These are phyloP conservation scores for Blastobotrys illinoisensis DNA, from an alignment of 1,139 yeast species.

Conservation along the genomic window DNA sequence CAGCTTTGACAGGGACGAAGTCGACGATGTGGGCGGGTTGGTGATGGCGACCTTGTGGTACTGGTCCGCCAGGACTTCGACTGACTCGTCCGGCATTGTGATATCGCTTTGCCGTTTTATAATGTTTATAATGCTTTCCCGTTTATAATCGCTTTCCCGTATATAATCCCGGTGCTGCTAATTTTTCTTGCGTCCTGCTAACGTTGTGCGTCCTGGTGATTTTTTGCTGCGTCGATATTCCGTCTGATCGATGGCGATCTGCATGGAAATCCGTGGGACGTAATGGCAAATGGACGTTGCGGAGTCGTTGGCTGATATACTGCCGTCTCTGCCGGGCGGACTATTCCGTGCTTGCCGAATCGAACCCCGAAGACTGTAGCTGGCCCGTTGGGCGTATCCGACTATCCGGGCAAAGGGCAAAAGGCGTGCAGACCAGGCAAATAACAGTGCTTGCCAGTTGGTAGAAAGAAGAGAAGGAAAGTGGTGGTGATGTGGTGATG, in stretches of 20 bases:
- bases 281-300: too few species aligned
- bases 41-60: constrained; percentile 14
- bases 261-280: too few species aligned
- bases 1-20: constrained; percentile 13
- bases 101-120: too few species aligned
- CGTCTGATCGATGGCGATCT: too few species aligned
- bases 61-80: constrained; percentile 3
- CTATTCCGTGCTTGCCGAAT: background rate
- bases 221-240: too few species aligned
- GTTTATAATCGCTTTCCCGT: too few species aligned
- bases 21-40: constrained; percentile 12
- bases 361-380: background rate
- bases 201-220: too few species aligned
- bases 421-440: background rate
- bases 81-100: background rate
- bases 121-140: too few species aligned
- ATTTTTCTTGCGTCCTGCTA: too few species aligned
- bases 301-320: too few species aligned
- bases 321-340: background rate
- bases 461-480: background rate
- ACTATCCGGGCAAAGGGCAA: background rate
- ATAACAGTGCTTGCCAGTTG: background rate
- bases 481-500: background rate
- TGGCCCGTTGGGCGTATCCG: background rate
- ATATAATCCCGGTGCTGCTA: too few species aligned